These are phyloP conservation scores for Viola pubescens DNA, from an alignment of 441 rosid species.

Conservation along the genomic window DNA sequence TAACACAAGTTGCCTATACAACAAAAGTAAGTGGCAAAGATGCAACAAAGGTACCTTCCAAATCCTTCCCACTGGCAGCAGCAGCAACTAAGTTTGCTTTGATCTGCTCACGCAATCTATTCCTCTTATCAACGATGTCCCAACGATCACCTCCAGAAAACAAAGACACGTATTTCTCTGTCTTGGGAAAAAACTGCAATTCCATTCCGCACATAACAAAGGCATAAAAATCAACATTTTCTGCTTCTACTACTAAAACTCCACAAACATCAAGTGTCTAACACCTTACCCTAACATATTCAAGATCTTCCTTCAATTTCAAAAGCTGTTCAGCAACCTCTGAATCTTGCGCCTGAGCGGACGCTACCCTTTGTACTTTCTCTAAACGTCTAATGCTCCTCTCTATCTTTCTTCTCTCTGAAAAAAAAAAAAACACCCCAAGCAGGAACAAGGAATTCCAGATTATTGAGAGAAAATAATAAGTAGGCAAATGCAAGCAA, in stretches of 20 bases:
- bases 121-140: slow-evolving; percentile 63
- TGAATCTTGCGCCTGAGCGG: slow-evolving; percentile 60
- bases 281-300: slow-evolving; percentile 76
- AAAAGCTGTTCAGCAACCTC: slow-evolving; percentile 57
- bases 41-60: slow-evolving; percentile 59
- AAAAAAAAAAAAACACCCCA: not conserved
- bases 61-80: slow-evolving; percentile 92
- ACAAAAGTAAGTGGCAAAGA: not conserved
- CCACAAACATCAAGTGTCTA: not conserved
- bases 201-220: not conserved
- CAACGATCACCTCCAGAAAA: slow-evolving; percentile 72
- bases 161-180: slow-evolving; percentile 85
- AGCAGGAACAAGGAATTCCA: not conserved
- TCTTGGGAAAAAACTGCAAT: slow-evolving; percentile 91
- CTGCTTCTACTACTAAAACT: not conserved
- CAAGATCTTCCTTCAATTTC: slow-evolving; percentile 92
- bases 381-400: slow-evolving; percentile 81
- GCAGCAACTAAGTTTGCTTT: slow-evolving; percentile 86
- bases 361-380: slow-evolving; percentile 77
- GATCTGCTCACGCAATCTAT: slow-evolving; percentile 81
- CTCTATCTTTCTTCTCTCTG: slow-evolving; percentile 90
- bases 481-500: not conserved
- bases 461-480: not conserved
- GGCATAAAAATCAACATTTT: not conserved
- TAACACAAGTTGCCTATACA: not conserved